phyloP scores from a whole-genome alignment of 148 eudicot genomes.

The Vaccinium vitisidaea region DNA sequence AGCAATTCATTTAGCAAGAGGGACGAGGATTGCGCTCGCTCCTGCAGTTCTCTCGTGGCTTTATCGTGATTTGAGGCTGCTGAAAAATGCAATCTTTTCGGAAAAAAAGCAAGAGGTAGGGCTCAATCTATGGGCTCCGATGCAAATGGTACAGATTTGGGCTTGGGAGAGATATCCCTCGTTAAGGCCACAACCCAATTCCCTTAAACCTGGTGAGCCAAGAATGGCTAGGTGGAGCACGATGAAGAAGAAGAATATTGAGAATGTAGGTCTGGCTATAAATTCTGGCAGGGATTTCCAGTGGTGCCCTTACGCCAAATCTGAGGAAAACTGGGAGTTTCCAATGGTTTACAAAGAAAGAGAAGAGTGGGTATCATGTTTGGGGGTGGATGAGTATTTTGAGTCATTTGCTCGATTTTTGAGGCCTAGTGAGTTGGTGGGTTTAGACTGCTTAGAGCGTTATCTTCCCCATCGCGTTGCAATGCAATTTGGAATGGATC shows the following conservation, averaged over 20 bases:
- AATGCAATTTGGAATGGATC: constrained; percentile 58
- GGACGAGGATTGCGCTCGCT: constrained; percentile 33
- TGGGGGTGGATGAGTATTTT: constrained; percentile 16
- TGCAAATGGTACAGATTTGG: constrained; percentile 51
- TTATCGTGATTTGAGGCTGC: constrained; percentile 38
- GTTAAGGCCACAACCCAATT: constrained; percentile 28
- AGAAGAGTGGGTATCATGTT: constrained; percentile 16
- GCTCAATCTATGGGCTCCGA: constrained; percentile 30
- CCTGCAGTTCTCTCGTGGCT: constrained; percentile 40
- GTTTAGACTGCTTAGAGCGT: constrained; percentile 37
- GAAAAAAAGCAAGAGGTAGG: not conserved
- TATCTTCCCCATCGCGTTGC: constrained; percentile 57
- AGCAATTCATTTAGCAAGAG: constrained; percentile 39
- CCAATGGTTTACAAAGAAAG: constrained; percentile 21
- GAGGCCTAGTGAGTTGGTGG: constrained; percentile 39
- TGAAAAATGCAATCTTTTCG: constrained; percentile 22
- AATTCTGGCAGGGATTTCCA: constrained; percentile 8
- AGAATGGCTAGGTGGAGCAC: constrained; percentile 43
- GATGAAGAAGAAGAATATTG: constrained; percentile 6
- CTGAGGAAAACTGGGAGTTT: constrained; percentile 8
- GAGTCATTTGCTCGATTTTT: constrained; percentile 34
- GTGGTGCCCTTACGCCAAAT: constrained; percentile 46
- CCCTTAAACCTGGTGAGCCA: constrained; percentile 26
- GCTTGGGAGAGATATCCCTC: constrained; percentile 59
- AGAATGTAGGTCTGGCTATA: not conserved